Percentiles rank a stretch among this genome's conserved stretches.
phyloP scores from a whole-genome alignment of 441 rosid genomes.

The Croton setiger region DNA sequence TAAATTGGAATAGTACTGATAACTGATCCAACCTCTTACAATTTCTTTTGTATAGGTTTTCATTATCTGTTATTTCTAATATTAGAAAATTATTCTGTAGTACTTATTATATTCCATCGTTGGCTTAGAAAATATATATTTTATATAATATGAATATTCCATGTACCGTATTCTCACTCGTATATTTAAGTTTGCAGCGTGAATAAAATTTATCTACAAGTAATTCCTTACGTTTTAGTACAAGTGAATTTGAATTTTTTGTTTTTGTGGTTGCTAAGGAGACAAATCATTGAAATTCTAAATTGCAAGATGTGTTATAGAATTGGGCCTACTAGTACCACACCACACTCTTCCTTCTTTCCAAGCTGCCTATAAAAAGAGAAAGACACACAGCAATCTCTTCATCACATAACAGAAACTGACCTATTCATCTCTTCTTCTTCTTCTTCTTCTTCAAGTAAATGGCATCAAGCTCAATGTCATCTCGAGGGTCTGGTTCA shows the following conservation, averaged over 20 bases:
- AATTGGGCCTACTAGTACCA: constrained; percentile 39
- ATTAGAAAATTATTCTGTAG: too few species aligned
- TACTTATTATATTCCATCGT: too few species aligned
- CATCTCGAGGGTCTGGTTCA: constrained; percentile 54
- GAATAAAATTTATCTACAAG: too few species aligned
- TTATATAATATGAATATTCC: too few species aligned
- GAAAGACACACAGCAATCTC: constrained; percentile 40
- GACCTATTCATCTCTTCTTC: neutral
- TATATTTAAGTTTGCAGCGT: too few species aligned
- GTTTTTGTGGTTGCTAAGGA: constrained; percentile 41
- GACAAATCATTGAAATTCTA: constrained; percentile 58
- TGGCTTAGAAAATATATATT: too few species aligned
- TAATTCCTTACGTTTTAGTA: constrained; percentile 24
- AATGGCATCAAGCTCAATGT: constrained; percentile 81
- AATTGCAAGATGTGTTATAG: constrained; percentile 39
- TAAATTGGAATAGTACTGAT: too few species aligned
- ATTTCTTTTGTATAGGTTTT: too few species aligned
- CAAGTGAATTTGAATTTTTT: neutral
- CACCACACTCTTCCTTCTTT: neutral
- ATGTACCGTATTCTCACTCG: too few species aligned
- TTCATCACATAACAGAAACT: constrained; percentile 32
- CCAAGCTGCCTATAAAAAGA: constrained; percentile 44
- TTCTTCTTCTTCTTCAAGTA: neutral
- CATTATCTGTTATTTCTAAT: too few species aligned
- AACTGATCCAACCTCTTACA: too few species aligned